Evolutionary conservation across 306 rosid genomes (phyloP), one percentile per base, ranked within the genome.

Genomic region (Cicer bijugum): DNA sequence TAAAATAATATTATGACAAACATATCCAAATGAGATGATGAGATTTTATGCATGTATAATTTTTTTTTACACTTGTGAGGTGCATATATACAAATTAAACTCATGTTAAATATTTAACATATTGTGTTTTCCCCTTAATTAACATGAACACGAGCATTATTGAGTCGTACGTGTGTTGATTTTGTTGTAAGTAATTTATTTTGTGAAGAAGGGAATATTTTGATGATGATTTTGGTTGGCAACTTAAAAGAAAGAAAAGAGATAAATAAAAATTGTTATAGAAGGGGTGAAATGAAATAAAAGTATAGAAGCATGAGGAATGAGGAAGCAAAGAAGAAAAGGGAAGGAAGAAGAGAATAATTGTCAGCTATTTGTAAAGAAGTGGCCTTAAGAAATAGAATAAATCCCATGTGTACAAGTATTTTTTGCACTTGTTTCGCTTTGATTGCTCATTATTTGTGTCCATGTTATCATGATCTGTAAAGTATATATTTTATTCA

Each of bases 381-480:
- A 71, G 67, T 17, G n/a, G 10, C 1, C 19, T 11, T 69, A 50
- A 74, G 76, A 35, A 33, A 56, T 57, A 57, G 40, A 79, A 80
- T 69, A 81, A 61, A 28, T 42, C 39, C 44, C 80, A 72, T 77
- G 87, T 84, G 82, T 77, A 45, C 16, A 72, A 67, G 78, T 62
- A 77, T 47, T 80, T 55, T 43, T 23, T 77, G 80, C 87, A 84
- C 75, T 69, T 68, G 80, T 80, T 76, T 77, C 77, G 87, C 87
- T 84, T 84, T 77, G 78, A 84, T 80, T 84, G 82, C 68, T 74
- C 75, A 77, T 77, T 80, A 66, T 67, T 38, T 66, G 75, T 47
- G 35, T 72, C 72, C 85, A 77, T 77, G 82, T 77, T 77, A 82
- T 58, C 59, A 64, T 84, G 79, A 84, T 64, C 83, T 84, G 83